Evolutionary conservation across 2,329 filamentous ascomycete genomes (phyloP).

Genomic region (Aschersonia sp.): DNA sequence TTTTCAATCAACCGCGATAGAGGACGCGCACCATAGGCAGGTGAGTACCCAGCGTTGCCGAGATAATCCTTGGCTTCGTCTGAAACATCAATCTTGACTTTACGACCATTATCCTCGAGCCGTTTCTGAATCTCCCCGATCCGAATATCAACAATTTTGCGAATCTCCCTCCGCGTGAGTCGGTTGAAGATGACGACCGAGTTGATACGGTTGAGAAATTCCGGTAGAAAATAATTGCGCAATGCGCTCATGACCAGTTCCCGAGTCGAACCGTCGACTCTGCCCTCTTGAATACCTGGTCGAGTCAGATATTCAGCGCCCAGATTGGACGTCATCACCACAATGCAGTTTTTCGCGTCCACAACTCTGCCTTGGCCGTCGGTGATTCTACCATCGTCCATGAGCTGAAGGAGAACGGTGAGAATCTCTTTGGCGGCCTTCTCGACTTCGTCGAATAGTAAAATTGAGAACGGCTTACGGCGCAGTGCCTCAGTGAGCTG

Average conservation of each 20-base stretch:
- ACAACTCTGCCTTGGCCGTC: constrained; percentile 92
- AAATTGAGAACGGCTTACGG: constrained; percentile 90
- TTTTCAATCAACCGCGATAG: constrained; percentile 86
- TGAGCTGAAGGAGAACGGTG: constrained; percentile 94
- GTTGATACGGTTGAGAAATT: constrained; percentile 97
- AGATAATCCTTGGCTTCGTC: constrained; percentile 87
- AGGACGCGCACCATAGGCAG: constrained; percentile 85
- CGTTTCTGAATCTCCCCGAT: constrained; percentile 83
- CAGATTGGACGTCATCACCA: constrained; percentile 97
- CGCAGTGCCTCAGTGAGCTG: constrained; percentile 92
- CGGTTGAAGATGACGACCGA: constrained; percentile 98
- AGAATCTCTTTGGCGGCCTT: constrained; percentile 97
- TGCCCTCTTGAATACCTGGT: constrained; percentile 63
- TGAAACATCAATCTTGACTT: constrained; percentile 70
- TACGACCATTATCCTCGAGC: constrained; percentile 69
- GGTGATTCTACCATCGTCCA: constrained; percentile 97
- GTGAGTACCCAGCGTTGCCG: constrained; percentile 81
- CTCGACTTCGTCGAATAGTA: constrained; percentile 95
- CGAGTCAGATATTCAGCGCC: constrained; percentile 88
- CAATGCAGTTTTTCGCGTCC: constrained; percentile 95
- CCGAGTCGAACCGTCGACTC: constrained; percentile 70
- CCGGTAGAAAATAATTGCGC: constrained; percentile 91
- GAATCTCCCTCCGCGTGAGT: constrained; percentile 76
- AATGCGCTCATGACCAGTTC: constrained; percentile 86
- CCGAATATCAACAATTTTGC: constrained; percentile 88